Conservation (phyloP, 2,329 filamentous ascomycete species). For the Colletotrichum liriopes region DNA sequence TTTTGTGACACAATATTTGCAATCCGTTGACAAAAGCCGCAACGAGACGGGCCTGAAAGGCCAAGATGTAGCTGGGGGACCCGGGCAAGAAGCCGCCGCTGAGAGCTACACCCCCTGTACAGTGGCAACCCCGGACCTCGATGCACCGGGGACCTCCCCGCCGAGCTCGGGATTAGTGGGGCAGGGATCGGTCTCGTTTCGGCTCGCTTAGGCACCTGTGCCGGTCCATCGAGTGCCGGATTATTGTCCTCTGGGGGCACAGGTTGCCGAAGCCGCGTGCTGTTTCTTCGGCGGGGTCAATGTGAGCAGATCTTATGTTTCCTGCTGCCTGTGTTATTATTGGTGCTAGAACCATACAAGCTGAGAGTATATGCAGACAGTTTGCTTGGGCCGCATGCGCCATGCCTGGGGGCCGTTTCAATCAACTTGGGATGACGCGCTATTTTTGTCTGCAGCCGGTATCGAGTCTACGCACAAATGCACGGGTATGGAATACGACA, state of each 20-base stretch:
- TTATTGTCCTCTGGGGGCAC: not conserved
- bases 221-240: slow-evolving; percentile 5
- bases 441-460: not conserved
- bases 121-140: not conserved
- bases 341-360: too few species aligned
- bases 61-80: not conserved
- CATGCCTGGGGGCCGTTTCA: slow-evolving; percentile 12
- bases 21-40: not conserved
- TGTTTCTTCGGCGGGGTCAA: not conserved
- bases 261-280: not conserved
- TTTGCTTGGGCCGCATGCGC: not conserved
- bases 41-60: not conserved
- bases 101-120: slow-evolving; percentile 10
- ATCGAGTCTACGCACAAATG: not conserved
- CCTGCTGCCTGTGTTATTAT: not conserved
- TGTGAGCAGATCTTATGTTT: slow-evolving; percentile 5
- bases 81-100: not conserved
- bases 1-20: slow-evolving; percentile 16
- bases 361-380: not conserved
- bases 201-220: not conserved
- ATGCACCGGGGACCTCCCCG: not conserved
- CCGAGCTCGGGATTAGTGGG: not conserved
- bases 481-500: not conserved
- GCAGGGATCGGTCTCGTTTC: not conserved
- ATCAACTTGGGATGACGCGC: slow-evolving; percentile 9